These are phyloP conservation scores for Candida boidinii DNA, from an alignment of 805 yeast species.

Conservation along the genomic window DNA sequence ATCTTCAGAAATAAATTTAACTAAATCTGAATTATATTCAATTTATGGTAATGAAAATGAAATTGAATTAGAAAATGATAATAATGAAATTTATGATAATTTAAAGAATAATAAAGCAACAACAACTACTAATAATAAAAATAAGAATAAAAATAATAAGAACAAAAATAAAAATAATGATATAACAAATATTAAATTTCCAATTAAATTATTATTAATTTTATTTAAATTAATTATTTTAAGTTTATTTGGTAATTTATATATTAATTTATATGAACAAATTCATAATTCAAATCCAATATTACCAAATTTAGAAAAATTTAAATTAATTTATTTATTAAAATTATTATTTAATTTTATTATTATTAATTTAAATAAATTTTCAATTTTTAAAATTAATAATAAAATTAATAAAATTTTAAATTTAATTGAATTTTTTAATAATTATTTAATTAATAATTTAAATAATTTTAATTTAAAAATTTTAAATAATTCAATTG, in stretches of 20 bases:
- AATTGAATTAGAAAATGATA: conserved; percentile 11
- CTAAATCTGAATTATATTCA: conserved; percentile 19
- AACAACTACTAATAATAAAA: background rate
- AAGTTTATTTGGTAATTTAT: conserved; percentile 40
- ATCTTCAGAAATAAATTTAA: conserved; percentile 16
- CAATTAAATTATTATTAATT: background rate
- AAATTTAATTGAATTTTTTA: conserved; percentile 32
- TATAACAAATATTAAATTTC: background rate
- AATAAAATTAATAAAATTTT: background rate
- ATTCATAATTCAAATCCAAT: conserved; percentile 30
- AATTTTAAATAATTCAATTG: conserved; percentile 28
- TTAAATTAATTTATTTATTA: conserved; percentile 6
- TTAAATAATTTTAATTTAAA: too few relatives aligned
- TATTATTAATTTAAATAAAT: too few relatives aligned
- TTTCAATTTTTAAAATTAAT: too few relatives aligned
- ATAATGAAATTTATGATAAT: conserved; percentile 9
- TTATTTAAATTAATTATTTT: conserved; percentile 9
- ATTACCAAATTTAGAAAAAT: conserved; percentile 18
- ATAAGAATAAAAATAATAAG: too few relatives aligned
- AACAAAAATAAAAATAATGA: background rate
- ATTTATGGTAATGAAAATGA: conserved; percentile 18
- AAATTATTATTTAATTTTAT: background rate
- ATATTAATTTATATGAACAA: conserved; percentile 43
- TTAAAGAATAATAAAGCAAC: background rate
- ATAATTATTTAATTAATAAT: too few relatives aligned